Evolutionary conservation across 2,329 filamentous ascomycete genomes (phyloP).

Genomic region (Metarhizium guizhouense): DNA sequence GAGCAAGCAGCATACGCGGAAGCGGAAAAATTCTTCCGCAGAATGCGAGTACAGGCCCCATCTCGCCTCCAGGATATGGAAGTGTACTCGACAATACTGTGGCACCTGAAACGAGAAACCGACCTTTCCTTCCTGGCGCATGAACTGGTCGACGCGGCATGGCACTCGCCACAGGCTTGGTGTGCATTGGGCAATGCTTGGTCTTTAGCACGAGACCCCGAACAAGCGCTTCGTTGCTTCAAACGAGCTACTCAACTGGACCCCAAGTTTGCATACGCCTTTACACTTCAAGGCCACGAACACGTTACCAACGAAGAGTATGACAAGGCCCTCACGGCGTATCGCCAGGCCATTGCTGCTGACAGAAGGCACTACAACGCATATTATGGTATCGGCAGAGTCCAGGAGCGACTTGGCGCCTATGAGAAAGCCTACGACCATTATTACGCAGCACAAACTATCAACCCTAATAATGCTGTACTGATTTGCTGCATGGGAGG

Average conservation of each 20-base stretch:
- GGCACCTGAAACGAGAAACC: slow-evolving; percentile 89
- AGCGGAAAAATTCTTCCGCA: slow-evolving; percentile 77
- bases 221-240: slow-evolving; percentile 91
- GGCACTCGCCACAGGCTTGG: slow-evolving; percentile 90
- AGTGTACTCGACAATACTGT: slow-evolving; percentile 96
- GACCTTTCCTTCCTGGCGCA: slow-evolving; percentile 89
- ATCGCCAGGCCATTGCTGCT: slow-evolving; percentile 75
- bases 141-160: slow-evolving; percentile 77
- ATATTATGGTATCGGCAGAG: slow-evolving; percentile 82
- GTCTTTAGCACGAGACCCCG: slow-evolving; percentile 84
- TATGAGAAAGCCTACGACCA: slow-evolving; percentile 87
- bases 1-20: slow-evolving; percentile 82
- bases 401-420: slow-evolving; percentile 85
- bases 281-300: slow-evolving; percentile 92
- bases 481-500: slow-evolving; percentile 87
- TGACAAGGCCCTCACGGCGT: slow-evolving; percentile 83
- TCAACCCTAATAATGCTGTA: slow-evolving; percentile 91
- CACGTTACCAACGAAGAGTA: slow-evolving; percentile 95
- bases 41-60: slow-evolving; percentile 70
- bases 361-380: slow-evolving; percentile 93
- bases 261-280: slow-evolving; percentile 87
- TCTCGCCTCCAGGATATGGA: slow-evolving; percentile 92
- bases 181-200: slow-evolving; percentile 92
- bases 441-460: slow-evolving; percentile 76
- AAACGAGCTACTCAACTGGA: slow-evolving; percentile 87